Evolutionary conservation across 352 stramenopile species (phyloP).

Genomic region (Phytophthora sojae): DNA sequence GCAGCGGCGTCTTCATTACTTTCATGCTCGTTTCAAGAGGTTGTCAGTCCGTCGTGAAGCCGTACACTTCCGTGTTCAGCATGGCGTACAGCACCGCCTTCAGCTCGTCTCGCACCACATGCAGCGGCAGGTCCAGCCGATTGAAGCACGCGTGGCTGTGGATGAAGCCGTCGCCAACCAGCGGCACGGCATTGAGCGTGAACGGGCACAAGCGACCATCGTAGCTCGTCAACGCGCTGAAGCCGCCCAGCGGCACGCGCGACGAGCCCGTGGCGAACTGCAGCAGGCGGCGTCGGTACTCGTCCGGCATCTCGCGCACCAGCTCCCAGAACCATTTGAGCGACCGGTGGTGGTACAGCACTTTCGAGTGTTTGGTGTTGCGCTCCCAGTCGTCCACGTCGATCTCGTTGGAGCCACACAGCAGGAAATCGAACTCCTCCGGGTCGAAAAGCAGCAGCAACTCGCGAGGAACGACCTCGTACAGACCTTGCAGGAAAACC

Average conservation of each 20-base stretch:
- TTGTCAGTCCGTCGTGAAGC: slow-evolving; percentile 63
- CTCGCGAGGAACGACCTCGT: slow-evolving; percentile 93
- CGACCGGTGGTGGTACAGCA: slow-evolving; percentile 34
- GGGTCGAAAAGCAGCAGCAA: slow-evolving; percentile 95
- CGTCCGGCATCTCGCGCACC: slow-evolving; percentile 69
- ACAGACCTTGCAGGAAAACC: slow-evolving; percentile 92
- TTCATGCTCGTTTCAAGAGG: not conserved
- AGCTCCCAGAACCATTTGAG: slow-evolving; percentile 60
- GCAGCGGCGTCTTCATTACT: not conserved
- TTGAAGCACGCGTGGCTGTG: slow-evolving; percentile 76
- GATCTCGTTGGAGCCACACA: slow-evolving; percentile 94
- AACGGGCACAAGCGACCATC: slow-evolving; percentile 63
- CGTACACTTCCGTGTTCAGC: slow-evolving; percentile 62
- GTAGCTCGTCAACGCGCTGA: slow-evolving; percentile 58
- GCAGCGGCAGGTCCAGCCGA: slow-evolving; percentile 94
- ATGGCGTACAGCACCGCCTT: slow-evolving; percentile 53
- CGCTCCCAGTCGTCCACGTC: slow-evolving; percentile 93
- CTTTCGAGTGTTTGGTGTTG: slow-evolving; percentile 67
- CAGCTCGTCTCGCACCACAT: slow-evolving; percentile 86
- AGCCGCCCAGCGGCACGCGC: slow-evolving; percentile 56
- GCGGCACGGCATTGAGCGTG: slow-evolving; percentile 47
- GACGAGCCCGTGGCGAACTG: slow-evolving; percentile 67
- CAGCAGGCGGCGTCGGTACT: slow-evolving; percentile 59
- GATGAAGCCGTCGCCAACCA: slow-evolving; percentile 48
- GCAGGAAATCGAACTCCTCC: slow-evolving; percentile 94